Evolutionary conservation across 2,329 filamentous ascomycete genomes (phyloP).

Genomic region (Elsinoe batatas): DNA sequence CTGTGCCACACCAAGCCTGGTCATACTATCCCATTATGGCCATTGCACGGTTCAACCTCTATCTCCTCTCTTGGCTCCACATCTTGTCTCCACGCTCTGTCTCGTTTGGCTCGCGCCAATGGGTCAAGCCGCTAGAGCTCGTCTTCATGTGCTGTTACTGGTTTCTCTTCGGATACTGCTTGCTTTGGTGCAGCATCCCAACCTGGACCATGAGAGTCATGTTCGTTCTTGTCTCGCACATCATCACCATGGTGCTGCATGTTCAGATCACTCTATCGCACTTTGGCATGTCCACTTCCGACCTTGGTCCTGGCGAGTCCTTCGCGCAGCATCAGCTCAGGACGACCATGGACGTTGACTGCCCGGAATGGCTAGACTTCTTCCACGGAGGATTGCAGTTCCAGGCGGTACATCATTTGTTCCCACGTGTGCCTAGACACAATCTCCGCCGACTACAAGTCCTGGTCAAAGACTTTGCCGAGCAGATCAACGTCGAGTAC

Average conservation of each 20-base stretch:
- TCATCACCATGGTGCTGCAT: conserved; percentile 58
- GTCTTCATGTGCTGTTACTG: conserved; percentile 71
- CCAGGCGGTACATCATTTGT: conserved; percentile 61
- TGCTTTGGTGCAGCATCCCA: conserved; percentile 65
- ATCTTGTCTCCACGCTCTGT: conserved; percentile 61
- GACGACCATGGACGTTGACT: conserved; percentile 66
- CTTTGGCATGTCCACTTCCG: conserved; percentile 60
- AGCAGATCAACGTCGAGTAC: conserved; percentile 55
- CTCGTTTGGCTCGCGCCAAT: conserved; percentile 66
- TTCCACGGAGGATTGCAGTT: conserved; percentile 65
- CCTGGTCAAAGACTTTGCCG: conserved; percentile 53
- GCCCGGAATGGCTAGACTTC: conserved; percentile 61
- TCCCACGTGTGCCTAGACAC: conserved; percentile 57
- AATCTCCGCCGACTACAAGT: conserved; percentile 53
- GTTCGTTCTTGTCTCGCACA: conserved; percentile 58
- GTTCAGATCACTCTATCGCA: conserved; percentile 64
- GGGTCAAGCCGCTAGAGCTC: conserved; percentile 75
- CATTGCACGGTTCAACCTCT: conserved; percentile 81
- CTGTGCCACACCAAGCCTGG: conserved; percentile 67
- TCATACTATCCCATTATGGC: conserved; percentile 74
- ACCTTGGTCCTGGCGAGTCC: conserved; percentile 54
- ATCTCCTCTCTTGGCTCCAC: conserved; percentile 69
- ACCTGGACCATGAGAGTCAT: conserved; percentile 57
- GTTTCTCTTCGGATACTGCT: conserved; percentile 75
- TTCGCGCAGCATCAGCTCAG: conserved; percentile 61